phyloP scores from a whole-genome alignment of 352 stramenopile genomes.

The Phytophthora macrochlamydospora region DNA sequence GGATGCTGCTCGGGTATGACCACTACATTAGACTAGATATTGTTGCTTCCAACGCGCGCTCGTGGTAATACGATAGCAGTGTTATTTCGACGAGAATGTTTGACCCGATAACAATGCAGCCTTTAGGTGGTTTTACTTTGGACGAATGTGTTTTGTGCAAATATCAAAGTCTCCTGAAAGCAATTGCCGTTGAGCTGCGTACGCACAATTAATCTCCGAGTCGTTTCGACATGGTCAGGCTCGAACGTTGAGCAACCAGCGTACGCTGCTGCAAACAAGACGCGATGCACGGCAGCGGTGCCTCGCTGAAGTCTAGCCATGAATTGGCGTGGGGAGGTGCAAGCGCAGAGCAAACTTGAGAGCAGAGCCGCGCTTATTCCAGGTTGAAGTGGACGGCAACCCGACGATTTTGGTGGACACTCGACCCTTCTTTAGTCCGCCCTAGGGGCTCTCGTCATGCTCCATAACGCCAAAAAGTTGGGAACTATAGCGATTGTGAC shows the following conservation, averaged over 20 bases:
- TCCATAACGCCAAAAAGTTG: constrained; percentile 15
- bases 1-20: constrained; percentile 5
- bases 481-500: no score
- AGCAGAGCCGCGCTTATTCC: constrained; percentile 26
- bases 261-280: background rate
- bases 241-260: background rate
- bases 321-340: constrained; percentile 8
- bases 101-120: constrained; percentile 13
- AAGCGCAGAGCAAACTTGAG: constrained; percentile 10
- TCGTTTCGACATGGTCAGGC: no score
- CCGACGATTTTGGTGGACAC: constrained; percentile 1
- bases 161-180: no score
- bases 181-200: no score
- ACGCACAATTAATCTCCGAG: no score
- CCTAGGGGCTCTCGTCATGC: constrained; percentile 15
- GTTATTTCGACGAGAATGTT: constrained; percentile 12
- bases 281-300: constrained; percentile 1
- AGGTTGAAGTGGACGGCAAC: constrained; percentile 25
- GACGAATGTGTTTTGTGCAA: background rate
- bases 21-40: constrained; percentile 12
- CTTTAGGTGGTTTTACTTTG: constrained; percentile 2
- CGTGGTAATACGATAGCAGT: constrained; percentile 22
- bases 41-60: constrained; percentile 1
- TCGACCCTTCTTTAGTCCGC: constrained; percentile 8
- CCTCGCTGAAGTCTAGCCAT: constrained; percentile 9